phyloP scores from a whole-genome alignment of 805 yeast species.

The Lipomyces oligophaga region DNA sequence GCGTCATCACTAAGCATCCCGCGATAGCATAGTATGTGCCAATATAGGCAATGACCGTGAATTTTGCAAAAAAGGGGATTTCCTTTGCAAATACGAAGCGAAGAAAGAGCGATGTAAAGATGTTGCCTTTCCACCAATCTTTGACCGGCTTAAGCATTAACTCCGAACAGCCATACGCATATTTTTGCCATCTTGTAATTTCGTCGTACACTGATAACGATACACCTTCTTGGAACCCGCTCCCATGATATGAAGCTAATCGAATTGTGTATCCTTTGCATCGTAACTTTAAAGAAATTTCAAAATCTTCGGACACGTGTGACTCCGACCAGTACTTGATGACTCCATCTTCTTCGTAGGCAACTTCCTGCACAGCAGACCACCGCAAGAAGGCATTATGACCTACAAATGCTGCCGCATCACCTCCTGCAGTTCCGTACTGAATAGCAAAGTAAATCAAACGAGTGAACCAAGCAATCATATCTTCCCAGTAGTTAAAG shows the following conservation, averaged over 20 bases:
- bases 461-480: slow-evolving; percentile 19
- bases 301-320: slow-evolving; percentile 22
- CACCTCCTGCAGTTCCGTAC: slow-evolving; percentile 14
- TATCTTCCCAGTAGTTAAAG: slow-evolving; percentile 16
- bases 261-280: slow-evolving; percentile 12
- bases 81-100: slow-evolving; percentile 6
- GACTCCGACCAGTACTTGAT: slow-evolving; percentile 16
- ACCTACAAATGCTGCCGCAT: slow-evolving; percentile 21
- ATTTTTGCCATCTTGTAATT: slow-evolving; percentile 19
- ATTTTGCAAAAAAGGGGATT: slow-evolving; percentile 8
- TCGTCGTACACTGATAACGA: slow-evolving; percentile 20
- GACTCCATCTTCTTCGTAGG: slow-evolving; percentile 9
- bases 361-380: slow-evolving; percentile 19
- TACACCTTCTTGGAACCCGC: slow-evolving; percentile 17
- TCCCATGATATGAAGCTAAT: slow-evolving; percentile 6
- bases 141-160: slow-evolving; percentile 13
- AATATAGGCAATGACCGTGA: slow-evolving; percentile 13
- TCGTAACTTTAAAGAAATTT: slow-evolving; percentile 15
- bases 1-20: slow-evolving; percentile 1
- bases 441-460: slow-evolving; percentile 14
- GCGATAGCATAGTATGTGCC: slow-evolving; percentile 20
- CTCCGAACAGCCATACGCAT: slow-evolving; percentile 22
- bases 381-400: slow-evolving; percentile 20
- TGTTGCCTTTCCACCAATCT: slow-evolving; percentile 6
- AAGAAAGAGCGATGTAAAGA: slow-evolving; percentile 12